Conservation (phyloP, 2,329 filamentous ascomycete genomes). For the Shiraia sp. region DNA sequence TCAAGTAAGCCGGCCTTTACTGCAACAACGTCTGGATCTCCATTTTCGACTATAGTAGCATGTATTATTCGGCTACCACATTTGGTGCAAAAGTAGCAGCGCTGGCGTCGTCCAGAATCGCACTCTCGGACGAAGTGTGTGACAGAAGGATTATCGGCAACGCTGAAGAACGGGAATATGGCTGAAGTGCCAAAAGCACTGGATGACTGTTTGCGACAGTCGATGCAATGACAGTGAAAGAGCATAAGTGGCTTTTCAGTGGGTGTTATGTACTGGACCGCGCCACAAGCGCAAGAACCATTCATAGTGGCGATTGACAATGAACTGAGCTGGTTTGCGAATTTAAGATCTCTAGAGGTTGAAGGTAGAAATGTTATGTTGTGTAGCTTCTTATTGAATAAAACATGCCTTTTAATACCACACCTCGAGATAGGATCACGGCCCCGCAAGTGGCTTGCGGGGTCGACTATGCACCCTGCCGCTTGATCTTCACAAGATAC, state of each 20-base stretch:
- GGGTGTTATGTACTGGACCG: constrained; percentile 66
- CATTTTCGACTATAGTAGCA: constrained; percentile 52
- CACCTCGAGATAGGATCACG: no score
- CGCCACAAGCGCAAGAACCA: constrained; percentile 65
- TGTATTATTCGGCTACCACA: constrained; percentile 71
- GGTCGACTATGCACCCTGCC: not conserved
- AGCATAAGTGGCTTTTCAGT: constrained; percentile 63
- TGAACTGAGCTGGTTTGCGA: no score
- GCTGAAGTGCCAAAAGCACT: constrained; percentile 71
- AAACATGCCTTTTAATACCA: no score
- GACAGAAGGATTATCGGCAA: constrained; percentile 50
- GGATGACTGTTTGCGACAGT: constrained; percentile 67
- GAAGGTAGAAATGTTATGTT: not conserved
- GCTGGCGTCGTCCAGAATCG: constrained; percentile 26
- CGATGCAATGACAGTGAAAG: constrained; percentile 72
- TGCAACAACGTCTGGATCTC: constrained; percentile 49
- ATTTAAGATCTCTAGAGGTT: not conserved
- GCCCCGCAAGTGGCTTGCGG: no score
- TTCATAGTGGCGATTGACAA: no score
- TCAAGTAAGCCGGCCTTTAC: constrained; percentile 71
- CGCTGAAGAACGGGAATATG: constrained; percentile 68
- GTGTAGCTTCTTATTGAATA: no score
- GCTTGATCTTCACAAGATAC: no score
- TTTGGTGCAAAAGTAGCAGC: constrained; percentile 47
- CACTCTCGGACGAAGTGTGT: constrained; percentile 21